phyloP scores from a whole-genome alignment of 2,329 filamentous ascomycete genomes.

The Beauveria pseudobassiana region DNA sequence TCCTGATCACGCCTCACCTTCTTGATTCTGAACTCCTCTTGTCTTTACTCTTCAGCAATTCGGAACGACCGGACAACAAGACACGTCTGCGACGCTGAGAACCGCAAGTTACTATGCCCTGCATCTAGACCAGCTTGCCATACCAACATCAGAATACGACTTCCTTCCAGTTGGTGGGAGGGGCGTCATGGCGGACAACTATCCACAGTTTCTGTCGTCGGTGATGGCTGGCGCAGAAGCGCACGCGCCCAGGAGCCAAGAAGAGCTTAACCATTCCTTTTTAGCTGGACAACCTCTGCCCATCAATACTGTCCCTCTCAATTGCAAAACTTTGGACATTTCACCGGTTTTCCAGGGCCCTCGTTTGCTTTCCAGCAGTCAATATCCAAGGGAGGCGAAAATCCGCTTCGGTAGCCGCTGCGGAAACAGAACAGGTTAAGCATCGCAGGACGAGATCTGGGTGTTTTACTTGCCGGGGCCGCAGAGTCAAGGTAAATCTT shows the following conservation, averaged over 20 bases:
- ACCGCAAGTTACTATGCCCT: not conserved
- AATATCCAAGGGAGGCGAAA: conserved; percentile 43
- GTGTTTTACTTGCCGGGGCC: conserved; percentile 82
- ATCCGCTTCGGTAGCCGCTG: conserved; percentile 27
- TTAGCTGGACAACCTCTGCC: conserved; percentile 23
- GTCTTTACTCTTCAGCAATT: not conserved
- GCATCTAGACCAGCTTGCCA: not conserved
- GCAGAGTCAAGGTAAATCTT: conserved; percentile 69
- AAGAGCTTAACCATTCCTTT: conserved; percentile 28
- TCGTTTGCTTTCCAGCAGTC: conserved; percentile 41
- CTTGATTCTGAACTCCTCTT: not conserved
- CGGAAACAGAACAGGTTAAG: conserved; percentile 67
- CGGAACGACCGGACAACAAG: not conserved
- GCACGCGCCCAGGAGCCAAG: conserved; percentile 30
- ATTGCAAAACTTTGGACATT: conserved; percentile 42
- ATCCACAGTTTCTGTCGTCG: conserved; percentile 47
- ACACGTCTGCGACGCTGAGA: not conserved
- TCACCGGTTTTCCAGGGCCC: conserved; percentile 42
- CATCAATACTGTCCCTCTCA: conserved; percentile 14
- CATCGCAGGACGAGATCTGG: conserved; percentile 89
- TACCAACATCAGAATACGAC: not conserved
- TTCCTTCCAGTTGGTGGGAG: not conserved
- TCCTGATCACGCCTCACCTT: not conserved
- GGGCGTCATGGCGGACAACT: conserved; percentile 45
- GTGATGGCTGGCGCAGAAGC: conserved; percentile 42